A percentile compares a stretch with the other conserved stretches of the same genome.
These are phyloP conservation scores for Mycena leptocephala DNA, from an alignment of 768 basidiomycete species.

Conservation along the genomic window DNA sequence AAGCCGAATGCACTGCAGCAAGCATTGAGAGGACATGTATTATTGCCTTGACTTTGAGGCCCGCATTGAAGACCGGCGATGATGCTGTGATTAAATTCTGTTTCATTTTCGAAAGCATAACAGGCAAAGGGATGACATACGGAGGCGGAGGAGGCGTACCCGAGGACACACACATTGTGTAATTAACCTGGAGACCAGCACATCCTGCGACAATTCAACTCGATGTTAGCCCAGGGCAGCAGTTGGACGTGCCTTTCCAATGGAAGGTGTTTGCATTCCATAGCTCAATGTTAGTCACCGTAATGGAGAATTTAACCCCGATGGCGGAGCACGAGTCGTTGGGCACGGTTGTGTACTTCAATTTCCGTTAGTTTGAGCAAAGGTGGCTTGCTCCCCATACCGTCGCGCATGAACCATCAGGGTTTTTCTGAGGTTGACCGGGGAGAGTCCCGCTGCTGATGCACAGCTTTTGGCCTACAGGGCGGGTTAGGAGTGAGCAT, in stretches of 20 bases:
- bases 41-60: constrained; percentile 38
- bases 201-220: constrained; percentile 30
- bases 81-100: constrained; percentile 17
- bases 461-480: constrained; percentile 37
- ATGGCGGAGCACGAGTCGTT: constrained; percentile 36
- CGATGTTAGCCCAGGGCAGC: not conserved
- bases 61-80: constrained; percentile 41
- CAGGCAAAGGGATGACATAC: constrained; percentile 15
- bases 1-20: constrained; percentile 46
- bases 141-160: constrained; percentile 42
- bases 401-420: constrained; percentile 35
- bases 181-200: constrained; percentile 30
- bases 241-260: constrained; percentile 35
- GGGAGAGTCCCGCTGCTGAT: constrained; percentile 34
- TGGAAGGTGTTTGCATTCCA: constrained; percentile 39
- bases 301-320: constrained; percentile 36
- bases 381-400: not conserved
- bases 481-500: not conserved
- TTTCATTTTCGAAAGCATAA: not conserved
- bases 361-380: not conserved
- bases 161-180: constrained; percentile 40
- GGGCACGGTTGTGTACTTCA: constrained; percentile 31
- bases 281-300: constrained; percentile 35
- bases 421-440: constrained; percentile 7
- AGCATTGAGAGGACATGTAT: constrained; percentile 41